Evolutionary conservation across 257 asterid species (phyloP), one percentile per base, ranked within the genome.

Genomic region (Przewalskia tangutica): DNA sequence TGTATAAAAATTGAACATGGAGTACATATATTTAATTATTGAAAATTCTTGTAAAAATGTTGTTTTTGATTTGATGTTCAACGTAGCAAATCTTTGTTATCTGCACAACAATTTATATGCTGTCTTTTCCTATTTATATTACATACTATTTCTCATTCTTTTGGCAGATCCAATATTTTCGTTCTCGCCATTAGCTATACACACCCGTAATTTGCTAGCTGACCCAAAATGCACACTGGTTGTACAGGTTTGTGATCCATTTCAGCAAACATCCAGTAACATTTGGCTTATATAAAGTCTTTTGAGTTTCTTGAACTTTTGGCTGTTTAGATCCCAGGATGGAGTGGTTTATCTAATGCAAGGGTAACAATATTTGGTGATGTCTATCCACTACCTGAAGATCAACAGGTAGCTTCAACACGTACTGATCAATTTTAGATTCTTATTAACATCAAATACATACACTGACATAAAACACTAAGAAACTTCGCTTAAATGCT

Each of bases 281-380:
- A 5, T 83, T 40, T 82, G 27, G 46, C 42, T 82, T 77, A 77
- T 84, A 8, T 80, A 32, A 84, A 81, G 56, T 53, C 77, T 50
- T 27, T 48, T 84, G 64, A 66, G 32, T 76, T 86, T 56, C 81
- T 83, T 85, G 75, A 83, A 78, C 46, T 65, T 63, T 58, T 79
- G 80, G 54, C 80, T 78, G 17, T 81, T 36, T 79, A 96, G 99
- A 92, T 93, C 81, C 99, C 98, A 81, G 99, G 99, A 81, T 96
- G 99, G 99, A 93, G 97, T 92, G 93, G 99, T 88, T 88, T 96
- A 88, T 94, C 99, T 83, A 96, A 96, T 86, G 98, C 99, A 79
- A 91, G 99, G 87, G 98, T 94, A 56, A 92, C 99, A 16, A 93
- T 96, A 79, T 93, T 96, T 34, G 99, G 99, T 12, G 98, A 96